Evolutionary conservation across 805 yeast species (phyloP), one percentile per base, ranked within the genome.

Genomic region (Pichia manshurica): DNA sequence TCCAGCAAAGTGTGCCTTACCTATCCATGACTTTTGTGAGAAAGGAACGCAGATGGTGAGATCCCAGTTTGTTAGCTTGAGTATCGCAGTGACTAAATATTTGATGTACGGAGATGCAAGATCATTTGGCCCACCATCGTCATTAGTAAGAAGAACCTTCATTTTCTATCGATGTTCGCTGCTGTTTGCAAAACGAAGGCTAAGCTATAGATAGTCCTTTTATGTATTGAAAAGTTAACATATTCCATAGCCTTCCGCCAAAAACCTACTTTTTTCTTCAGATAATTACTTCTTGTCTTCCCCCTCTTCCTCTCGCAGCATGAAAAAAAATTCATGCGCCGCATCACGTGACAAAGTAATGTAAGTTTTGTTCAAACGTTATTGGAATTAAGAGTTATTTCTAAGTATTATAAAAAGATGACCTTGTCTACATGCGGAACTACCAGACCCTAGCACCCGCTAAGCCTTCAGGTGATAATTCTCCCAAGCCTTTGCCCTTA

Each of bases 1-100:
- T 6, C 88, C 91, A 0, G 95, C 95, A 59, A 93, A 81, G 69
- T 90, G 97, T 5, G 99, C 98, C 64, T 93, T 93, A 33, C 96
- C 96, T 48, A 89, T 91, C 99, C 99, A 93, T 13, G 97, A 90
- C 56, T 93, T 72, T 57, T 78, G 82, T 48, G 87, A 95, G 45
- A 81, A 76, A 12, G 99, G 99, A 3, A 93, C 83, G 23, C 84
- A 89, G 19, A 90, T 81, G 21, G 89, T 80, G 29, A 90, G 66
- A 23, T 84, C 78, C 98, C 98, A 91, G 61, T 87, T 80, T 5
- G 96, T 87, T 45, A 70, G 56, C 37, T 71, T 62, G 39, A 63
- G 61, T 40, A 90, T 72, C 42, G 87, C 85, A 52, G 84, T 84
- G 5, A 87, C 89, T 33, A 93, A 73, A 56, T 79, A 84, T 59